Conservation (phyloP, 176 grass and related monocot genomes). For the Triticum dicoccoides region DNA sequence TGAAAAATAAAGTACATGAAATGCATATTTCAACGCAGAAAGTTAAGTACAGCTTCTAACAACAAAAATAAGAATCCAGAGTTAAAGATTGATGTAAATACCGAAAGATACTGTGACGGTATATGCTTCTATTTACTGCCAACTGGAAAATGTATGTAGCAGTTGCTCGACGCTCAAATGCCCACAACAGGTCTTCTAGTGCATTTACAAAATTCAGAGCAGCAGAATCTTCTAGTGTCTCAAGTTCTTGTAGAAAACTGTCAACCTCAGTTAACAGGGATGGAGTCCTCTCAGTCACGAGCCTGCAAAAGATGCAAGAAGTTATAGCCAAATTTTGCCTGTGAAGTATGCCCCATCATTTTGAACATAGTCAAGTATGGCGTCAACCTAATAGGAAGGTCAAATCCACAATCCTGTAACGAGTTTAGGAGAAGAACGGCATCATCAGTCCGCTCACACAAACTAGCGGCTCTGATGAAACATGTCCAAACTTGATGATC, state of each 20-base stretch:
- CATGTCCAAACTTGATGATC: constrained; percentile 96
- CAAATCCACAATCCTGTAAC: constrained; percentile 77
- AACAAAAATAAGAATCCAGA: not conserved
- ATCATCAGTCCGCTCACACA: constrained; percentile 70
- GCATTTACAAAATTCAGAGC: constrained; percentile 96
- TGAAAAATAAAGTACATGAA: not conserved
- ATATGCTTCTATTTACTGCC: constrained; percentile 76
- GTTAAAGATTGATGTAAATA: constrained; percentile 33
- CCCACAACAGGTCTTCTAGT: constrained; percentile 82
- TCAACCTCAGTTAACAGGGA: constrained; percentile 52
- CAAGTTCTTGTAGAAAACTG: constrained; percentile 55
- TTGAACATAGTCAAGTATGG: constrained; percentile 4
- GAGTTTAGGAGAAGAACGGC: constrained; percentile 70
- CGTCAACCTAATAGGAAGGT: constrained; percentile 76
- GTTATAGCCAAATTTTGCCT: constrained; percentile 7
- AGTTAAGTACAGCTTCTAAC: not conserved
- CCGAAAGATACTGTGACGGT: constrained; percentile 73
- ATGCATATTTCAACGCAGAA: not conserved
- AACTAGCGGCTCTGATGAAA: constrained; percentile 90
- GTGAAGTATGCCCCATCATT: constrained; percentile 12
- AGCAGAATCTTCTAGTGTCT: constrained; percentile 58
- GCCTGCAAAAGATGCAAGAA: constrained; percentile 49
- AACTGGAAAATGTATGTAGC: constrained; percentile 89
- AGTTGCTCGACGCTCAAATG: constrained; percentile 83
- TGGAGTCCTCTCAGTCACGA: constrained; percentile 59